A percentile compares a stretch with the other conserved stretches of the same genome.
Conservation (phyloP, 148 eudicot genomes). For the Heliamphora exappendiculata region DNA sequence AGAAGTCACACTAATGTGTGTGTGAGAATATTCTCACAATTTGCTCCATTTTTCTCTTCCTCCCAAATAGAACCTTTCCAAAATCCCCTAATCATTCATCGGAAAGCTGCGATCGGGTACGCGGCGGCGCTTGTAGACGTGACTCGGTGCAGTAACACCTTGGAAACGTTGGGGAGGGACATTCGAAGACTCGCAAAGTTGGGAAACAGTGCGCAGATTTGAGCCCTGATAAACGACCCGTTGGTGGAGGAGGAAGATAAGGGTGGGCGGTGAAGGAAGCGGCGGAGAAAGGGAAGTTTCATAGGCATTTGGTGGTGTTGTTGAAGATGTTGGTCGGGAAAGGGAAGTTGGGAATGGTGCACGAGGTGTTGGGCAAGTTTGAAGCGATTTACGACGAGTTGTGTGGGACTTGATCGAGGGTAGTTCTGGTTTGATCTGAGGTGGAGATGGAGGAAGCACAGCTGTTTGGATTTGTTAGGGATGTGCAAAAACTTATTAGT, state of each 20-base stretch:
- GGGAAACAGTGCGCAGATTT: constrained; percentile 26
- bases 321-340: too few relatives aligned
- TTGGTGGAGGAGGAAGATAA: constrained; percentile 28
- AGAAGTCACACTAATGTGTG: too few relatives aligned
- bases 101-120: constrained; percentile 48
- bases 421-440: too few relatives aligned
- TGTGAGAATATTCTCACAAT: too few relatives aligned
- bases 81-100: too few relatives aligned
- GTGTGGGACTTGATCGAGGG: constrained; percentile 15
- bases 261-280: constrained; percentile 33
- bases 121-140: constrained; percentile 65
- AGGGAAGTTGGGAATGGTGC: too few relatives aligned
- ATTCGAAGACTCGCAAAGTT: constrained; percentile 34
- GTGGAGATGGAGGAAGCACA: too few relatives aligned
- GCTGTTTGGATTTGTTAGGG: too few relatives aligned
- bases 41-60: constrained; percentile 4
- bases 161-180: constrained; percentile 32
- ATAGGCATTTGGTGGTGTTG: too few relatives aligned
- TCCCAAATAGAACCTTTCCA: too few relatives aligned
- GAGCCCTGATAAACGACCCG: constrained; percentile 24
- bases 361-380: too few relatives aligned
- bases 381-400: constrained; percentile 41
- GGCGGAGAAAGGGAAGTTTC: constrained; percentile 31
- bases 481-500: too few relatives aligned
- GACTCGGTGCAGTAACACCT: constrained; percentile 25